phyloP scores from a whole-genome alignment of 2,329 filamentous ascomycete genomes.

The Diatrype stigma region DNA sequence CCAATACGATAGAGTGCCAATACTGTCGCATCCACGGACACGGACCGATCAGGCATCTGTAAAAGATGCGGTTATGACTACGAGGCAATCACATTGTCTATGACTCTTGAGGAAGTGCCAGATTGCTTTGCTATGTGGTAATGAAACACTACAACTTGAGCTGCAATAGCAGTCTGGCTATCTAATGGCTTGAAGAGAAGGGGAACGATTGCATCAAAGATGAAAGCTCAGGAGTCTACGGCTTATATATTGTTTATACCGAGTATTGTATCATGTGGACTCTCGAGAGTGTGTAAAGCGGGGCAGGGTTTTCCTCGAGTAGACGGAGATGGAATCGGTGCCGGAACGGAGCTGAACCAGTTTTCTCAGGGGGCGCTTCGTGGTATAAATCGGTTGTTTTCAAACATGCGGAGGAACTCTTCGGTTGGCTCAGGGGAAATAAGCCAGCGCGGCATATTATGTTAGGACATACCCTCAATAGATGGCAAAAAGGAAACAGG shows the following conservation, averaged over 20 bases:
- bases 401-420: conserved; percentile 15
- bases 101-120: not conserved
- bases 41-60: not conserved
- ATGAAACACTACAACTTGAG: too few relatives aligned
- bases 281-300: not conserved
- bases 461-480: conserved; percentile 18
- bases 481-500: conserved; percentile 1
- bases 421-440: conserved; percentile 9
- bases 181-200: conserved; percentile 17
- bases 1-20: not conserved
- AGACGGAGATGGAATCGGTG: too few relatives aligned
- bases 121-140: not conserved
- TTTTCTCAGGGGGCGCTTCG: conserved; percentile 12
- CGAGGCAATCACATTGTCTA: not conserved
- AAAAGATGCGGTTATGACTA: not conserved
- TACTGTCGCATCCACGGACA: not conserved
- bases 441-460: conserved; percentile 4
- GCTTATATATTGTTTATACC: conserved; percentile 22
- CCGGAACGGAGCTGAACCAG: too few relatives aligned
- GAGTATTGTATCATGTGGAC: conserved; percentile 16
- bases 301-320: not conserved
- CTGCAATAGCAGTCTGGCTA: too few relatives aligned
- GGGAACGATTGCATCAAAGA: conserved; percentile 9
- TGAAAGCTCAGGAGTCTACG: conserved; percentile 13
- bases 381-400: conserved; percentile 14